Evolutionary conservation across 2,329 filamentous ascomycete species (phyloP), one percentile per base, ranked within the genome.

Genomic region (Colletotrichum gigasporum): DNA sequence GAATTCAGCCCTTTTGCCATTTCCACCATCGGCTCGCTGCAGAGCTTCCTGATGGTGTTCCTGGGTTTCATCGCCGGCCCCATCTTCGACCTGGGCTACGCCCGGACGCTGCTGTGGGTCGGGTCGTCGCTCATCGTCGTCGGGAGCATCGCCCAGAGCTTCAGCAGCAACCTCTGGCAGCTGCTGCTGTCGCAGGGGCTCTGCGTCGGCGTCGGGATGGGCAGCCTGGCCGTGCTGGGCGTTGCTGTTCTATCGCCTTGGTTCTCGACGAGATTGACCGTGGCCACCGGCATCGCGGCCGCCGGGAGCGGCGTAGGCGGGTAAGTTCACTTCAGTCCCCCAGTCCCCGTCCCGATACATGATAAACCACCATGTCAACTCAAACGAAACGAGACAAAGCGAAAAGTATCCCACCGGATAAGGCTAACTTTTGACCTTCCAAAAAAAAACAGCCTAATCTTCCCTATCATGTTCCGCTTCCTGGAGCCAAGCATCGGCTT

Each of bases 391-490:
- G n/a, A n/a, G n/a, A 14, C 14, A 16, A 32, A 39, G 12, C 14
- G 83, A 80, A 66, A 80, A 86, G 47, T 82, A 84, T 1, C 74
- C 91, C 5, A 88, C 85, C 51, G 44, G n/a, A 83, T 91, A 55
- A 89, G 89, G 16, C 74, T 91, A 16, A 81, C 84, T 2, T n/a
- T 88, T 89, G 9, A 85, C 82, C 52, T 85, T 82, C 22, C 82
- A 4, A 76, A 85, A 4, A 76, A 85, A 1, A 82, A 84, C 3
- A 83, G 84, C 2, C 75, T 87, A 8, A 52, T 65, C 20, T 32
- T 65, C 4, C 63, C 58, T 16, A 35, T 65, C 14, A 26, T 63
- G 16, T 65, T 63, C 10, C 50, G 58, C 4, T 37, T 24, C 10
- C 37, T 63, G 2, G 8, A 62, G n/a, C 57, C 57, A 5, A 24